Conservation (phyloP, 225 moss, liverwort and hornwort species). For the Straminergon stramineum region DNA sequence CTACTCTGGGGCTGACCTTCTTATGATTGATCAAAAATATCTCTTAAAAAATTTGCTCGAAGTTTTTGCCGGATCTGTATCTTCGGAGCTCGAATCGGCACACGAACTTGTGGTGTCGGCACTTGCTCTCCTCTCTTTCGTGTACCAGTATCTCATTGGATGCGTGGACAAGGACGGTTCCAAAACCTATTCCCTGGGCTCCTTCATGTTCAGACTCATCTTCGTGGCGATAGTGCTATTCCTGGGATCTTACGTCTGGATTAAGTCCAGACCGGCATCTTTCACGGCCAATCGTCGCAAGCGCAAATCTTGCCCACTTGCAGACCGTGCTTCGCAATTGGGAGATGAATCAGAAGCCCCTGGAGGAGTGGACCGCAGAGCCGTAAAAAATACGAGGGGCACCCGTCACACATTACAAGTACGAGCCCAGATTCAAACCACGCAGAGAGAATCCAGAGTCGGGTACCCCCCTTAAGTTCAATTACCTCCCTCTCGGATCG, state of each 20-base stretch:
- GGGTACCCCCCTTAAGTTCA: background rate
- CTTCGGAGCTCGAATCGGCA: background rate
- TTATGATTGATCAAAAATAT: rapidly evolving
- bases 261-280: background rate
- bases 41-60: background rate
- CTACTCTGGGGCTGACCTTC: rapidly evolving
- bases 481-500: background rate
- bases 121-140: background rate
- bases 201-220: background rate
- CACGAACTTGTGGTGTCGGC: background rate
- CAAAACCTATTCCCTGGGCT: background rate
- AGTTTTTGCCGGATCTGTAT: too few species aligned
- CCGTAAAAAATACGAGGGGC: background rate
- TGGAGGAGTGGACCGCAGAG: background rate
- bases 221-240: background rate
- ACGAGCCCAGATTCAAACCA: slow-evolving; percentile 6
- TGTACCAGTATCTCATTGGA: background rate
- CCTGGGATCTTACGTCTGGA: background rate
- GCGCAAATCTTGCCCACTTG: background rate
- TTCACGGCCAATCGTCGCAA: background rate
- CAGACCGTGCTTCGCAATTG: background rate
- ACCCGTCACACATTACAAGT: background rate
- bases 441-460: background rate
- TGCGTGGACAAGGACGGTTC: background rate
- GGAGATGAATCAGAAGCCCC: background rate